phyloP scores from a whole-genome alignment of 2,329 filamentous ascomycete genomes.

The Gaeumannomyces tritici region DNA sequence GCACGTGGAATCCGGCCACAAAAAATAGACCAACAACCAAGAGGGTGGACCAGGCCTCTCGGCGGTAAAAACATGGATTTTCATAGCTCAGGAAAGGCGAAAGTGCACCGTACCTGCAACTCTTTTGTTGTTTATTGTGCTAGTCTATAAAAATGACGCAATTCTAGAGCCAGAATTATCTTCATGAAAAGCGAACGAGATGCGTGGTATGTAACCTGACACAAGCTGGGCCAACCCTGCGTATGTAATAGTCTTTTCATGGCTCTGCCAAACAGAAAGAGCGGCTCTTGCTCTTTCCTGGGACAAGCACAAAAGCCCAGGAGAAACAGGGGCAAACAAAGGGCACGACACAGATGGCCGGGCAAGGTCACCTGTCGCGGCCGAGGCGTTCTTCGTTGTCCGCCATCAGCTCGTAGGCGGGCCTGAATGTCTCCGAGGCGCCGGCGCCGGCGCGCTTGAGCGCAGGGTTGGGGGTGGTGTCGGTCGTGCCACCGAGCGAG shows the following conservation, averaged over 20 bases:
- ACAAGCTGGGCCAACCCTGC: too few relatives aligned
- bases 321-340: not conserved
- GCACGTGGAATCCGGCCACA: not conserved
- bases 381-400: slow-evolving; percentile 75
- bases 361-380: slow-evolving; percentile 34
- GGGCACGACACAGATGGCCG: too few relatives aligned
- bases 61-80: not conserved
- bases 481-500: slow-evolving; percentile 77
- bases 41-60: not conserved
- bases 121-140: not conserved
- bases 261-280: too few relatives aligned
- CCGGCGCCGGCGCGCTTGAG: slow-evolving; percentile 33
- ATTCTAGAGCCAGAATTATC: not conserved
- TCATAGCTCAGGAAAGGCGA: not conserved
- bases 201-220: not conserved
- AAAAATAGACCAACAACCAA: too few relatives aligned
- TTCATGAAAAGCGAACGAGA: not conserved
- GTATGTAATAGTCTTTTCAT: too few relatives aligned
- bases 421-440: slow-evolving; percentile 41
- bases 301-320: too few relatives aligned
- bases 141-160: not conserved
- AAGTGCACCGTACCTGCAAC: not conserved
- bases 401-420: slow-evolving; percentile 65
- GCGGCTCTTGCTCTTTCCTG: too few relatives aligned
- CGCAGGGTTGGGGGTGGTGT: slow-evolving; percentile 83